phyloP scores from a whole-genome alignment of 1,139 yeast species.

The Magnusiomyces suaveolens region DNA sequence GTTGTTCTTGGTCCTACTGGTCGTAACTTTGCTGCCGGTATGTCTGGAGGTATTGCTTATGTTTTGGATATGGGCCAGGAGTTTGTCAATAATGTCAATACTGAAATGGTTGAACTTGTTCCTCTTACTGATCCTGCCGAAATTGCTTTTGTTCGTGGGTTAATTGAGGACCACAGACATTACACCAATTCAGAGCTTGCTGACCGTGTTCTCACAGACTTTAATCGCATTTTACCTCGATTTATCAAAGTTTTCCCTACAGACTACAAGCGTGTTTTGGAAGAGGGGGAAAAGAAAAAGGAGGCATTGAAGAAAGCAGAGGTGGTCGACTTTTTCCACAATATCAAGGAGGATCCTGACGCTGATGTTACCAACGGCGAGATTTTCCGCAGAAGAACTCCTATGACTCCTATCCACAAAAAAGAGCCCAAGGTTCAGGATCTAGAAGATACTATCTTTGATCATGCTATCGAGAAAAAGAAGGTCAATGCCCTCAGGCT shows the following conservation, averaged over 20 bases:
- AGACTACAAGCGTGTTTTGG: constrained; percentile 86
- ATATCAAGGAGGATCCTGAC: constrained; percentile 70
- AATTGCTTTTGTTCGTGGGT: constrained; percentile 86
- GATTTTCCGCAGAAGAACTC: constrained; percentile 29
- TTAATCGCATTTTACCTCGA: constrained; percentile 78
- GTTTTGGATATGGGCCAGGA: constrained; percentile 94
- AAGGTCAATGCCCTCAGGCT: constrained; percentile 49
- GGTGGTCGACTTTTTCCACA: constrained; percentile 46
- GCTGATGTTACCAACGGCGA: constrained; percentile 88
- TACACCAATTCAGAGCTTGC: constrained; percentile 91
- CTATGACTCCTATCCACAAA: constrained; percentile 28
- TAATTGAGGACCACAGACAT: constrained; percentile 91
- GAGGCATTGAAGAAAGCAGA: constrained; percentile 51
- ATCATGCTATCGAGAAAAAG: constrained; percentile 54
- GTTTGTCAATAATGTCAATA: constrained; percentile 69
- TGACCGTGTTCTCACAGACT: constrained; percentile 68
- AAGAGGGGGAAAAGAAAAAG: constrained; percentile 59
- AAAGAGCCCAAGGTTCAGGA: constrained; percentile 82
- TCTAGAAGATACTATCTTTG: constrained; percentile 78
- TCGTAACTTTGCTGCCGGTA: constrained; percentile 96
- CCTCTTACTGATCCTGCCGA: constrained; percentile 78
- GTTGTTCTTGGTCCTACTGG: constrained; percentile 88
- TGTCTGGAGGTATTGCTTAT: constrained; percentile 98
- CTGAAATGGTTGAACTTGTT: constrained; percentile 71
- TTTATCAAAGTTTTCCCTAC: constrained; percentile 89